Conservation (phyloP, 2,329 filamentous ascomycete genomes). For the Thelonectria olida region DNA sequence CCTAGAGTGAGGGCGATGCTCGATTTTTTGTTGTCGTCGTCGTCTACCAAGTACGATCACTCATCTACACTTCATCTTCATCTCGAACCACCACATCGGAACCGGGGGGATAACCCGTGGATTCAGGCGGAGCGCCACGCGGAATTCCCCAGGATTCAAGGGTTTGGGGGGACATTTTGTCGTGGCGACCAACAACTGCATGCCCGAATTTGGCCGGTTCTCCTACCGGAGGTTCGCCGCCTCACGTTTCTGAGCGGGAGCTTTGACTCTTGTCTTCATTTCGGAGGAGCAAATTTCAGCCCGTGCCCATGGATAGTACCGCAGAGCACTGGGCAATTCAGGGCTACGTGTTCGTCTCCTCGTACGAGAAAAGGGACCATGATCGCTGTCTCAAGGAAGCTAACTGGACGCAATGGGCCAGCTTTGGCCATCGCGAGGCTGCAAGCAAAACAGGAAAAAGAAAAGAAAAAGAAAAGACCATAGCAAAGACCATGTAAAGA, state of each 20-base stretch:
- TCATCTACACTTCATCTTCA: neutral
- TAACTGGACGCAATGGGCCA: slow-evolving; percentile 19
- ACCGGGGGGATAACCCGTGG: neutral
- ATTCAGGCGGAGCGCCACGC: neutral
- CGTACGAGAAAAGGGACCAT: slow-evolving; percentile 27
- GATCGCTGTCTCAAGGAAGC: slow-evolving; percentile 19
- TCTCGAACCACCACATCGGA: neutral
- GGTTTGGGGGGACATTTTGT: neutral
- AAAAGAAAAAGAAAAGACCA: neutral
- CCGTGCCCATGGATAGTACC: slow-evolving; percentile 32
- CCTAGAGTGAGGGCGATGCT: neutral
- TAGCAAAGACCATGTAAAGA: neutral
- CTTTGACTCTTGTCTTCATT: slow-evolving; percentile 37
- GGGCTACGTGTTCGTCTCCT: slow-evolving; percentile 32
- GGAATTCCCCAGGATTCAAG: neutral
- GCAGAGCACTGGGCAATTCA: slow-evolving; percentile 22
- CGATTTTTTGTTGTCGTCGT: neutral
- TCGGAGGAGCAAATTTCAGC: slow-evolving; percentile 28
- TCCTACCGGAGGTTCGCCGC: slow-evolving; percentile 24
- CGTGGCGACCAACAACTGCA: slow-evolving; percentile 12
- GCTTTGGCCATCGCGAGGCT: neutral
- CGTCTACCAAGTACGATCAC: too few relatives aligned
- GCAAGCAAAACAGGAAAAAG: slow-evolving; percentile 4
- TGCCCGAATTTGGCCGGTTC: slow-evolving; percentile 26
- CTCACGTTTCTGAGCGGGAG: slow-evolving; percentile 22